A percentile compares a stretch with the other conserved stretches of the same genome.
phyloP scores from a whole-genome alignment of 768 basidiomycete species.

The Antrodiella citrinella region DNA sequence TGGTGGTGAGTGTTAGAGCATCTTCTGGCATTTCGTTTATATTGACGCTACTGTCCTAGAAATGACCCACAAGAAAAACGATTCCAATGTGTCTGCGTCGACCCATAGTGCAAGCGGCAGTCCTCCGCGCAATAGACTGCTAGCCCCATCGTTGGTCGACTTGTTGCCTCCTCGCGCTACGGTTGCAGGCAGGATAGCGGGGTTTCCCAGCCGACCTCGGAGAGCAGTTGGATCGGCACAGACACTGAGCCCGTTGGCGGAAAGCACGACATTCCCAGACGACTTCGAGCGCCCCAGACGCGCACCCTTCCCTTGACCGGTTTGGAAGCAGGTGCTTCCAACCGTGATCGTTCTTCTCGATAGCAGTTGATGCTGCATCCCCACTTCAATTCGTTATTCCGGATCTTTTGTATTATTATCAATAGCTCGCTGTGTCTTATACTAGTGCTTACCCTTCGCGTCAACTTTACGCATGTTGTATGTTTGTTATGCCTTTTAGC shows the following conservation, averaged over 20 bases:
- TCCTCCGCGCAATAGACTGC: background rate
- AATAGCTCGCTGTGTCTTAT: background rate
- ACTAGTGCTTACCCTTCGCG: background rate
- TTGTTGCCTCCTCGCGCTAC: background rate
- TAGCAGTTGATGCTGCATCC: background rate
- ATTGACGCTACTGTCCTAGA: slow-evolving; percentile 16
- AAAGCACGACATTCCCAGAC: slow-evolving; percentile 8
- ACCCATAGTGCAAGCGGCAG: background rate
- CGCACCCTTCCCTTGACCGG: slow-evolving; percentile 23
- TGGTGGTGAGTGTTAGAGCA: slow-evolving; percentile 30
- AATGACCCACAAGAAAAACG: slow-evolving; percentile 20
- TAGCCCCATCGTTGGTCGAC: background rate
- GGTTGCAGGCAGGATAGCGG: slow-evolving; percentile 13
- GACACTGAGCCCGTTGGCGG: slow-evolving; percentile 8
- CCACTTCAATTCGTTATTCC: background rate
- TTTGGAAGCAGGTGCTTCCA: background rate
- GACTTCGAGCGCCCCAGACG: slow-evolving; percentile 34
- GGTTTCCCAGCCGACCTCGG: slow-evolving; percentile 22
- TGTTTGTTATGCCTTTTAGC: no score
- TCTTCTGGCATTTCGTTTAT: background rate
- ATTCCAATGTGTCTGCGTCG: background rate
- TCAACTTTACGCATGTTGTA: background rate
- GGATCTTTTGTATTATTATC: background rate
- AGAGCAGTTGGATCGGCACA: slow-evolving; percentile 3
- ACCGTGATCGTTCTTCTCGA: no score